A percentile compares a stretch with the other conserved stretches of the same genome.
Conservation (phyloP, 768 basidiomycete species). For the Flagelloscypha sp. region DNA sequence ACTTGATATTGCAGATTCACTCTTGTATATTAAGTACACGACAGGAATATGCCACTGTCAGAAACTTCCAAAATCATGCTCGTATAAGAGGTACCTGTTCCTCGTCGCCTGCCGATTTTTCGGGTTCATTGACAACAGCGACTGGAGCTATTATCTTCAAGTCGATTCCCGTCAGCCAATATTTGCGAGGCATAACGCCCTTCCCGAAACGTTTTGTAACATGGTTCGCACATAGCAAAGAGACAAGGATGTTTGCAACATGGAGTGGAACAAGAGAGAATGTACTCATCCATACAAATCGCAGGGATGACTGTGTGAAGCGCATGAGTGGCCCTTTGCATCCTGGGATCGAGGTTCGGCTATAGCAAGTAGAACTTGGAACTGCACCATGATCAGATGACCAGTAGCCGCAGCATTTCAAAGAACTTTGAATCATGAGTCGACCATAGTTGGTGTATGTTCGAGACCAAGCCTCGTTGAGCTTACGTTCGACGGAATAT, state of each 20-base stretch:
- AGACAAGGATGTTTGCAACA: conserved; percentile 47
- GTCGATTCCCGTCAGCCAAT: conserved; percentile 45
- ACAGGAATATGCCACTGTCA: too few species aligned
- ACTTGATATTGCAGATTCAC: too few species aligned
- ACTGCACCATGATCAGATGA: conserved; percentile 52
- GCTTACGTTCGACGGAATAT: conserved; percentile 56
- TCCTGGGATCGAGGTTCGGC: conserved; percentile 53
- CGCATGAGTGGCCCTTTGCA: conserved; percentile 53
- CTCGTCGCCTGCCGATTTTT: too few species aligned
- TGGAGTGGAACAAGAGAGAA: conserved; percentile 56
- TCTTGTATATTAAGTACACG: too few species aligned
- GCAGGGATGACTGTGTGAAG: conserved; percentile 44
- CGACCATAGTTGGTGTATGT: conserved; percentile 49
- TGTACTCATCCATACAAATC: conserved; percentile 37
- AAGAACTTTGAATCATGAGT: conserved; percentile 49
- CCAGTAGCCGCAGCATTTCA: conserved; percentile 62
- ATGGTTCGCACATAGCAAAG: conserved; percentile 63
- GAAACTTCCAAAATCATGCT: too few species aligned
- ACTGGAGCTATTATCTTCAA: too few species aligned
- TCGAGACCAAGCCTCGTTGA: conserved; percentile 61
- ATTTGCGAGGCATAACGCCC: conserved; percentile 51
- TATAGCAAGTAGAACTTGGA: conserved; percentile 50
- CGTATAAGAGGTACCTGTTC: too few species aligned
- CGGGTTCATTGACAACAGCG: too few species aligned
- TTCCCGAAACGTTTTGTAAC: conserved; percentile 55